These are phyloP conservation scores for Mychonastes homosphaera DNA, from an alignment of 139 green algal species.

Conservation along the genomic window DNA sequence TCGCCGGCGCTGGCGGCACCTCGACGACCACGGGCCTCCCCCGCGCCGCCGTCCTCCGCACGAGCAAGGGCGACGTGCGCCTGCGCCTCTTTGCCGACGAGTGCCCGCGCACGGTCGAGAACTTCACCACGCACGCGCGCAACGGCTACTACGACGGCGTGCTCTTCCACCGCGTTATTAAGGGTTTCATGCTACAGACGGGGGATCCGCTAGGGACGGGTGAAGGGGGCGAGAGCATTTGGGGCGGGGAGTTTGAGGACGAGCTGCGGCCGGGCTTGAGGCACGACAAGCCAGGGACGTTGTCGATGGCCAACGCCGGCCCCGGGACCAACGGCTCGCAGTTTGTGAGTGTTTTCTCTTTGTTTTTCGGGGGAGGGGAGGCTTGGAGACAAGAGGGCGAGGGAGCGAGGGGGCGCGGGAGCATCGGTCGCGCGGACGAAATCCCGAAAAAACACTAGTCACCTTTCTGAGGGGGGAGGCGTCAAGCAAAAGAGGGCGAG, in stretches of 20 bases:
- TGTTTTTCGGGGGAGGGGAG: neutral
- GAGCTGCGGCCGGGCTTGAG: conserved; percentile 81
- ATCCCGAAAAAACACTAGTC: neutral
- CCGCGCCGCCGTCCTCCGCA: conserved; percentile 73
- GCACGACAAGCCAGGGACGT: conserved; percentile 70
- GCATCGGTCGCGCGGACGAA: neutral
- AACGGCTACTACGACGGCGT: conserved; percentile 94
- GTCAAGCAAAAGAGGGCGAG: too few species aligned
- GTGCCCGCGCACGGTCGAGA: conserved; percentile 92
- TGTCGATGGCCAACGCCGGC: conserved; percentile 86
- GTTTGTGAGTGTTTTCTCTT: neutral
- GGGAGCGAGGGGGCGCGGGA: neutral
- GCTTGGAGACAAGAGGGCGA: neutral
- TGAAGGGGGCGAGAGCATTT: conserved; percentile 85
- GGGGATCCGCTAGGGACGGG: conserved; percentile 61
- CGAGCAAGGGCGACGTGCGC: conserved; percentile 77
- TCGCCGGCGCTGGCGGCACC: neutral
- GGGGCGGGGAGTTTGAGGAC: conserved; percentile 95
- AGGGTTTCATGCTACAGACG: conserved; percentile 97
- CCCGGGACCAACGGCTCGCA: conserved; percentile 48
- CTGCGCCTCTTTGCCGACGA: conserved; percentile 89
- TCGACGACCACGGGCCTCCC: conserved; percentile 43
- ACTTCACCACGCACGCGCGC: conserved; percentile 88
- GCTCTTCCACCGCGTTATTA: conserved; percentile 95
- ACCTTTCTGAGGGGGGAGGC: too few species aligned